Base-by-base conservation (phyloP, 306 rosid genomes). In the Quercus ilex region DNA sequence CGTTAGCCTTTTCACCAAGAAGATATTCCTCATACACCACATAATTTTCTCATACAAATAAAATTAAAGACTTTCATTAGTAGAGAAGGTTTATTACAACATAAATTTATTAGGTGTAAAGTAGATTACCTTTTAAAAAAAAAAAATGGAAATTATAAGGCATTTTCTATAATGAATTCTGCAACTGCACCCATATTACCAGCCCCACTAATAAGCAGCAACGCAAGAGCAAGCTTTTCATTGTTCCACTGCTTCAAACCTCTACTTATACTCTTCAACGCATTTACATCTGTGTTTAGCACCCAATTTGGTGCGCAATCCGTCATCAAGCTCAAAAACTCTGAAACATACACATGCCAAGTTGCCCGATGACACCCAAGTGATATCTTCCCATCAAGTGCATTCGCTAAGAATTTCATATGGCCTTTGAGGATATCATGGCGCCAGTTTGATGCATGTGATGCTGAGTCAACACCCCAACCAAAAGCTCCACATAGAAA, bases 391-490 rank as follows among this genome's bases (percentile, higher is more conserved):
- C 99, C 96, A 69, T 93, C 94, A 38, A 93, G 91, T 60, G 94
- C 98, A 79, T 97, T 88, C 4, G 99, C 99, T n/a, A 95, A 88
- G 86, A 95, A 95, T 81, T 93, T 90, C 94, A 95, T 85, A 83
- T 95, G 99, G 73, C 74, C 80, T 15, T 90, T 90, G 26, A 95
- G 87, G 83, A 93, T 86, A 68, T 90, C 91, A 9, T 88, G 97
- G 63, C 97, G 98, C 6, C 98, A 83, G 78, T 88, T 93, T 52
- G 99, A 90, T 69, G 92, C 93, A 6, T 92, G 80, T 20, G 98
- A 89, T 69, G 93, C 88, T 49, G 97, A 95, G 80, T 95, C 97
- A 46, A 89, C 86, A 30, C 99, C 99, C 99, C 98, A 95, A 30
- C 91, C 97, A 77, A 92, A 93, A 56, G 96, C 91, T 13, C 99